A percentile compares a stretch with the other conserved stretches of the same genome.
Evolutionary conservation across 2,329 filamentous ascomycete species (phyloP).

Genomic region (Fusarium robinianum): DNA sequence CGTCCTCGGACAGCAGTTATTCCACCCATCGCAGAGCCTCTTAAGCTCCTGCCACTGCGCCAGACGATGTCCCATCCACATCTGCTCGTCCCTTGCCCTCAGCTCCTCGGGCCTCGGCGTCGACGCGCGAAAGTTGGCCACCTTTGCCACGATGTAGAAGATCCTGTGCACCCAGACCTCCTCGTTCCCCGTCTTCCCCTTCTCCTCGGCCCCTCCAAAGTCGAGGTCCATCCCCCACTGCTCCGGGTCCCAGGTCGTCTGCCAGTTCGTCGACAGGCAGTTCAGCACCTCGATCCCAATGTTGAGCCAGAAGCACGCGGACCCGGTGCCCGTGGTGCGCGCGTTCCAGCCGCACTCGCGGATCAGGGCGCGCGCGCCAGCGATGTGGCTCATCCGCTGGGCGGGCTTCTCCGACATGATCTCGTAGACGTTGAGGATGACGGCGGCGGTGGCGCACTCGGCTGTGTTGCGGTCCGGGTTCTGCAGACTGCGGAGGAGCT

Average conservation of each 20-base stretch:
- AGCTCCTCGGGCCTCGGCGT: slow-evolving; percentile 64
- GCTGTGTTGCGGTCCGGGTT: slow-evolving; percentile 83
- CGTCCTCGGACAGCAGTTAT: slow-evolving; percentile 74
- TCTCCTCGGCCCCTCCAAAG: slow-evolving; percentile 45
- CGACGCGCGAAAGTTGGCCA: slow-evolving; percentile 80
- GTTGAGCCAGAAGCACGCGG: slow-evolving; percentile 93
- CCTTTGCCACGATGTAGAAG: slow-evolving; percentile 84
- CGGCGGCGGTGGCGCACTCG: slow-evolving; percentile 84
- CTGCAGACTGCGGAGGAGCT: slow-evolving; percentile 75
- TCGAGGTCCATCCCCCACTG: slow-evolving; percentile 86
- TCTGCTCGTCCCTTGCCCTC: slow-evolving; percentile 65
- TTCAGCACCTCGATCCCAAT: slow-evolving; percentile 88
- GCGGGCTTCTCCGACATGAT: slow-evolving; percentile 83
- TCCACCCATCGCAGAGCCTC: slow-evolving; percentile 82
- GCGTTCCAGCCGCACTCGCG: slow-evolving; percentile 91
- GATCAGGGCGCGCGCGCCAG: slow-evolving; percentile 81
- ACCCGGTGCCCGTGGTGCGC: slow-evolving; percentile 74
- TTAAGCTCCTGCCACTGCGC: slow-evolving; percentile 82
- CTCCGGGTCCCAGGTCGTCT: slow-evolving; percentile 85
- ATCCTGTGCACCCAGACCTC: slow-evolving; percentile 89
- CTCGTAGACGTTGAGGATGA: slow-evolving; percentile 90
- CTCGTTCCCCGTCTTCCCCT: slow-evolving; percentile 55
- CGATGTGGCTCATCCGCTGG: slow-evolving; percentile 87
- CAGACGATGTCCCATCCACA: slow-evolving; percentile 65
- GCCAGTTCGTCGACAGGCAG: slow-evolving; percentile 86